Conservation (phyloP, 768 basidiomycete genomes). For the Termitomyces heimii region DNA sequence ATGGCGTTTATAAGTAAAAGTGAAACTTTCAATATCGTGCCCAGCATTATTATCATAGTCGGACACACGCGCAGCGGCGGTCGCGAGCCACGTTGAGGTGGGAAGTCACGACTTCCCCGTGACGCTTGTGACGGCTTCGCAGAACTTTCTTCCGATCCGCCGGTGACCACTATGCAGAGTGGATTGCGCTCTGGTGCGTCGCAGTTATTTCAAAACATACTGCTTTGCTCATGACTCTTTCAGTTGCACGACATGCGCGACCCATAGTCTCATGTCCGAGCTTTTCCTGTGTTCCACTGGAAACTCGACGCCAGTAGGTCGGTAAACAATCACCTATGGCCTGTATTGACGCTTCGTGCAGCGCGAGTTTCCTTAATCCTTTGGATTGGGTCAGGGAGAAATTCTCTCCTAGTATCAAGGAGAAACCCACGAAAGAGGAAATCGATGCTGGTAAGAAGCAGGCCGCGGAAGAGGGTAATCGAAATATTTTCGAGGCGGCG, state of each 20-base stretch:
- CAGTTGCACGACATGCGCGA: slow-evolving; percentile 8
- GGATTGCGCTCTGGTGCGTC: slow-evolving; percentile 19
- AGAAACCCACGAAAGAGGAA: slow-evolving; percentile 39
- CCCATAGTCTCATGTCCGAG: slow-evolving; percentile 5
- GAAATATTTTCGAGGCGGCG: slow-evolving; percentile 45
- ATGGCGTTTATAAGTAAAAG: slow-evolving; percentile 91
- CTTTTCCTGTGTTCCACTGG: slow-evolving; percentile 24
- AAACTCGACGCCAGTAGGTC: slow-evolving; percentile 40
- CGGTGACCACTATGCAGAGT: slow-evolving; percentile 11
- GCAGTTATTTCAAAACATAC: slow-evolving; percentile 7
- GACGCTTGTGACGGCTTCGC: slow-evolving; percentile 9
- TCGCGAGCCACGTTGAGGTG: slow-evolving; percentile 9
- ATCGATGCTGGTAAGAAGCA: slow-evolving; percentile 38
- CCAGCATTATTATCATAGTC: slow-evolving; percentile 48
- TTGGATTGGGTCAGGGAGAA: slow-evolving; percentile 61
- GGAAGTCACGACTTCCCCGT: slow-evolving; percentile 7
- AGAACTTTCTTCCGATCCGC: slow-evolving; percentile 7
- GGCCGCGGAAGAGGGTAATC: slow-evolving; percentile 37
- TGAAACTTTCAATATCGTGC: slow-evolving; percentile 76
- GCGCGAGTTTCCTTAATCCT: slow-evolving; percentile 50
- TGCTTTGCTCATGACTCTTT: slow-evolving; percentile 1
- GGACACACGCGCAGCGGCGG: slow-evolving; percentile 11
- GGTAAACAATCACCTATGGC: not conserved
- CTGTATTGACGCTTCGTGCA: slow-evolving; percentile 9
- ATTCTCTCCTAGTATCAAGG: slow-evolving; percentile 41